Evolutionary conservation across 1,139 yeast species (phyloP).

Genomic region (Diutina mesorugosa): DNA sequence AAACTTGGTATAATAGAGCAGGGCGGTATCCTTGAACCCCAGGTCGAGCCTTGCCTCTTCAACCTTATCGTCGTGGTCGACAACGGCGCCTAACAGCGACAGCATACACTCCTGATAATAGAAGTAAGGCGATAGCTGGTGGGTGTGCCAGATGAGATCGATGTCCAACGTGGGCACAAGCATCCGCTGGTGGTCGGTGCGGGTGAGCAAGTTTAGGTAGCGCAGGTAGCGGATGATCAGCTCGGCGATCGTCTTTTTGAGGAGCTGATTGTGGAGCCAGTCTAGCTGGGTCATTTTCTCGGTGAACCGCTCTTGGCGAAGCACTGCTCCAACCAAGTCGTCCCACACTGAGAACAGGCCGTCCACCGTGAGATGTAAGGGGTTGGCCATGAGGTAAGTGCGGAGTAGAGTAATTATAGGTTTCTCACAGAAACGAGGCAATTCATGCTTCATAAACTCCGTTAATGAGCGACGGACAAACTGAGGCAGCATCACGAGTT

Average conservation of each 20-base stretch:
- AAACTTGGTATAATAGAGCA: conserved; percentile 10
- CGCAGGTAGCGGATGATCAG: conserved; percentile 13
- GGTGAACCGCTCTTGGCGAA: conserved; percentile 20
- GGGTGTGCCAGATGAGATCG: conserved; percentile 29
- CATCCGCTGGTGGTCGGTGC: conserved; percentile 6
- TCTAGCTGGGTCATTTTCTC: conserved; percentile 17
- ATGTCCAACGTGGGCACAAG: conserved; percentile 27
- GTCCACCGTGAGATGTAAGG: conserved; percentile 11
- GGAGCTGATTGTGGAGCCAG: conserved; percentile 15
- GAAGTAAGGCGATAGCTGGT: conserved; percentile 15
- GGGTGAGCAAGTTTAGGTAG: conserved; percentile 13
- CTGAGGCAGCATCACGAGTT: neutral
- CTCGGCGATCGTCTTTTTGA: conserved; percentile 11
- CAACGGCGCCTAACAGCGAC: conserved; percentile 7
- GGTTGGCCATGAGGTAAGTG: conserved; percentile 10
- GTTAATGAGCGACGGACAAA: neutral
- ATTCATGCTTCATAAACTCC: conserved; percentile 1
- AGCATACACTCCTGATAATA: conserved; percentile 13
- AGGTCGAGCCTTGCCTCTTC: conserved; percentile 11
- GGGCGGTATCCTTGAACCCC: conserved; percentile 12
- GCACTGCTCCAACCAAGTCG: conserved; percentile 20
- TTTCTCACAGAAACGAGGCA: conserved; percentile 1
- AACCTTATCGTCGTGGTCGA: conserved; percentile 19
- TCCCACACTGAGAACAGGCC: conserved; percentile 11
- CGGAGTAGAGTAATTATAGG: conserved; percentile 5